Base-by-base conservation (phyloP, 352 stramenopile species). In the Aphanomyces astaci region DNA sequence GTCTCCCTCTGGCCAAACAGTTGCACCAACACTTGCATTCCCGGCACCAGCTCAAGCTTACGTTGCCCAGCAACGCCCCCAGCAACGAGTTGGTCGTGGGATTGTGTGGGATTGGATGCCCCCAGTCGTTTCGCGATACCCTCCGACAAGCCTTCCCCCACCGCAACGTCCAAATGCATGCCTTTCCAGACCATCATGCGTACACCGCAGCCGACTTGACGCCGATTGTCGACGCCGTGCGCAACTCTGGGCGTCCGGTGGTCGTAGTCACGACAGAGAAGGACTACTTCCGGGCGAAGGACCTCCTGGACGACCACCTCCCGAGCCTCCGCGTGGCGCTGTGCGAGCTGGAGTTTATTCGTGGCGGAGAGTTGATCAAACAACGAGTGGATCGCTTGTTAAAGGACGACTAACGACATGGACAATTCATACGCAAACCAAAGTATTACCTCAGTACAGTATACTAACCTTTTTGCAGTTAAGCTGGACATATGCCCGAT, bases 221-320 rank as follows among this genome's bases (percentile, higher is more conserved):
- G 0, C 76, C 82, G 43, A 48, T 88, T 19, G 68, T 52, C 2
- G 28, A n/a, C 9, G 69, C 66, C 19, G 48, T 82, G 0, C 7
- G 36, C 36, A 43, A 43, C 7, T n/a, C n/a, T 43, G 36, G 36
- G 22, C 1, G 24, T 22, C 22, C 17, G 0, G 63, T 88, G 17
- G 60, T 89, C 36, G 40, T 90, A 10, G 46, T 89, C 32, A 89
- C 79, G 19, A 90, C 82, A 0, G 82, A 90, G 71, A 90, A 90
- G 60, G 80, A 90, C 45, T 78, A 75, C 28, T 73, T 72, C 32
- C 75, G 78, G 4, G 80, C 76, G 2, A 57, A 39, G 5, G 19
- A 67, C 3, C 27, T 74, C n/a, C 54, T 78, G 15, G n/a, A 57
- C 30, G 73, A 66, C 10, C 10, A 7, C 13, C 17, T n/a, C 24